Percentiles rank a stretch among this genome's conserved stretches.
Evolutionary conservation across 768 basidiomycete genomes (phyloP).

Genomic region (Phanerochaete carnosa): DNA sequence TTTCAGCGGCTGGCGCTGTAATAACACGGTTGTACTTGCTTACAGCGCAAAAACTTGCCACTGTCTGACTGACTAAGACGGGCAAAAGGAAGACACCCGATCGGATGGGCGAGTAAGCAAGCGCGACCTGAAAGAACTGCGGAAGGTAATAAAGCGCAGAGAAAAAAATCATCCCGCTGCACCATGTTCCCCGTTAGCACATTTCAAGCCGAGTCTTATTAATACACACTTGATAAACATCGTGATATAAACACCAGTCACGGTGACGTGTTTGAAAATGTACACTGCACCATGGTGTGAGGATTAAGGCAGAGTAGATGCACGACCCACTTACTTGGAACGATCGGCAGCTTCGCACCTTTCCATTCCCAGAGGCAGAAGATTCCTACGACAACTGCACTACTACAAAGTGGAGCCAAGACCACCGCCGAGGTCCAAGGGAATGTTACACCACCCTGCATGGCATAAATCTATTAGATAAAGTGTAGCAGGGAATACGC

Average conservation of each 20-base stretch:
- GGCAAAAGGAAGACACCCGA: constrained; percentile 68
- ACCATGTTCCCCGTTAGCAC: not conserved
- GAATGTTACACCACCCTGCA: constrained; percentile 67
- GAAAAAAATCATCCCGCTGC: constrained; percentile 58
- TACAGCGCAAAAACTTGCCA: constrained; percentile 50
- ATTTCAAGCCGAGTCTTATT: not conserved
- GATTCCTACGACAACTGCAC: constrained; percentile 46
- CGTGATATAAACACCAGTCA: constrained; percentile 62
- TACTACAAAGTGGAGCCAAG: constrained; percentile 37
- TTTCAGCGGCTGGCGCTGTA: not conserved
- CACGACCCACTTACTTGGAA: constrained; percentile 50
- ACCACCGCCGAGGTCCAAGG: constrained; percentile 70
- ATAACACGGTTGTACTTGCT: constrained; percentile 17
- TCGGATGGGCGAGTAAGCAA: constrained; percentile 63
- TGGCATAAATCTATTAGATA: not conserved
- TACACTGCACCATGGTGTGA: constrained; percentile 43
- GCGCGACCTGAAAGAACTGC: constrained; percentile 70
- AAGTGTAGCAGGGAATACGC: not conserved
- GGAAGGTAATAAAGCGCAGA: constrained; percentile 71
- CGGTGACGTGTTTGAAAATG: constrained; percentile 66
- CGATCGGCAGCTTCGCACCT: constrained; percentile 64
- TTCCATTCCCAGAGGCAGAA: constrained; percentile 78
- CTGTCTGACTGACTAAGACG: constrained; percentile 60
- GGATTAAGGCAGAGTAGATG: not conserved
- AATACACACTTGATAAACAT: constrained; percentile 62